Evolutionary conservation across 768 basidiomycete species (phyloP).

Genomic region (Trametes meyenii): DNA sequence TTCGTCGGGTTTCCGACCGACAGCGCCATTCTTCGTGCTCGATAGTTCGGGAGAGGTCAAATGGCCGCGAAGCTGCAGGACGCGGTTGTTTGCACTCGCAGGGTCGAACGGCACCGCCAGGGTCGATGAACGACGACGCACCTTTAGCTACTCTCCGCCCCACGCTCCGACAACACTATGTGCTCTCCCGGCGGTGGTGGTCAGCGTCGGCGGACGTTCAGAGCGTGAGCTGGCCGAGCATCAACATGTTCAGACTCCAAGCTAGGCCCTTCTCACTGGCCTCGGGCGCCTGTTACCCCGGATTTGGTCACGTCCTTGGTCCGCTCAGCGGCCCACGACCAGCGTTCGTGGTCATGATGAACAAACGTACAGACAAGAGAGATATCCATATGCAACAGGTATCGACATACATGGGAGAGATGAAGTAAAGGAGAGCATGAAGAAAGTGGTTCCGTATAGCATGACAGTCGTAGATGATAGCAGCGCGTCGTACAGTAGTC

Average conservation of each 20-base stretch:
- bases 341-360: no score
- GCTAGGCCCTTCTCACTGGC: background rate
- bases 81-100: background rate
- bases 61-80: background rate
- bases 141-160: background rate
- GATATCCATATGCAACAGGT: constrained; percentile 6
- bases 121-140: background rate
- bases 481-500: constrained; percentile 12
- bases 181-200: no score
- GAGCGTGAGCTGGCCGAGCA: no score
- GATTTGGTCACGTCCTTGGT: background rate
- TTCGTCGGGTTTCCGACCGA: constrained; percentile 1
- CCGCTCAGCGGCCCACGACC: background rate
- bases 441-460: constrained; percentile 2
- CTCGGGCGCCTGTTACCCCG: constrained; percentile 1
- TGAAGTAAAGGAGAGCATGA: constrained; percentile 12
- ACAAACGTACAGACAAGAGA: background rate
- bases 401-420: constrained; percentile 11
- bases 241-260: background rate
- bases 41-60: background rate
- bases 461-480: constrained; percentile 8
- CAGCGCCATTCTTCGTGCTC: constrained; percentile 8
- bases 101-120: background rate
- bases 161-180: no score
- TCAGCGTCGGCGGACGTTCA: no score